Conservation (phyloP, 257 asterid genomes). For the Penstemon eatonii region DNA sequence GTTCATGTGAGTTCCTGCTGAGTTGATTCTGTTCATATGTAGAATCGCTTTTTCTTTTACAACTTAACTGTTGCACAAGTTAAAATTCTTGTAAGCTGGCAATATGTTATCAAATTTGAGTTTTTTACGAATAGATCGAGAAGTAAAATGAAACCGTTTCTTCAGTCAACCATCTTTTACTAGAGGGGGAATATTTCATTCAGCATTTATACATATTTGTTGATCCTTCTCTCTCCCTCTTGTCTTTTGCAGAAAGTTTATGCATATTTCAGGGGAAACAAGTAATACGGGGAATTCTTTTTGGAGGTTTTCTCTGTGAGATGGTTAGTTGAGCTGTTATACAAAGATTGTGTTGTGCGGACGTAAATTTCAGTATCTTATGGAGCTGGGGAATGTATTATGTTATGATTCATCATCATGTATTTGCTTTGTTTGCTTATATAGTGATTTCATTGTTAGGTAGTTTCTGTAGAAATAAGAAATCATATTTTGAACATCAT, state of each 20-base stretch:
- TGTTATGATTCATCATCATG: not conserved
- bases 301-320: conserved; percentile 18
- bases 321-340: conserved; percentile 26
- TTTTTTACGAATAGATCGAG: conserved; percentile 5
- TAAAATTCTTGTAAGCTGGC: not conserved
- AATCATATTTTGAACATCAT: too few relatives aligned
- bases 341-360: conserved; percentile 8
- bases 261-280: conserved; percentile 77
- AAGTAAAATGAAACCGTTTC: not conserved
- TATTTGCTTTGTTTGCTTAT: too few relatives aligned
- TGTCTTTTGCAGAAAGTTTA: conserved; percentile 74
- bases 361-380: not conserved
- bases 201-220: not conserved
- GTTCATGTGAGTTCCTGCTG: not conserved
- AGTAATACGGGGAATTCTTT: conserved; percentile 38
- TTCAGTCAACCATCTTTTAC: not conserved
- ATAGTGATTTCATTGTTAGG: too few relatives aligned
- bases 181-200: not conserved
- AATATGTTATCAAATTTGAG: not conserved
- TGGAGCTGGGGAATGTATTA: conserved; percentile 13
- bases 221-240: not conserved
- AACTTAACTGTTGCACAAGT: conserved; percentile 1
- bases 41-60: not conserved
- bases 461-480: too few relatives aligned
- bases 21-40: not conserved